A percentile compares a stretch with the other conserved stretches of the same genome.
Evolutionary conservation across 2,329 filamentous ascomycete species (phyloP).

Genomic region (Phoma sp.): DNA sequence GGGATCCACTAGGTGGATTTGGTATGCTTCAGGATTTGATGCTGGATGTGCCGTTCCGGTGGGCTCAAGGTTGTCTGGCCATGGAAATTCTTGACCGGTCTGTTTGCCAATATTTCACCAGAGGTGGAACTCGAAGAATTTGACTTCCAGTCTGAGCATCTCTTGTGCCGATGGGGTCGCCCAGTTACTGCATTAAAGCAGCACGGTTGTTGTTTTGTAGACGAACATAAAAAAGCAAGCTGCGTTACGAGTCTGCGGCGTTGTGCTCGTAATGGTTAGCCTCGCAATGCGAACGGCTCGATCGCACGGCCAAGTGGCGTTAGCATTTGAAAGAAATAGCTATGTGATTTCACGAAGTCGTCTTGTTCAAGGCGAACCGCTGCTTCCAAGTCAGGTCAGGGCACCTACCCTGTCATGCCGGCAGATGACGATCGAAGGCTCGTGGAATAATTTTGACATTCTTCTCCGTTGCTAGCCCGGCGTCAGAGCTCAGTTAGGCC

Average conservation of each 20-base stretch:
- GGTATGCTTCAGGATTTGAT: constrained; percentile 1
- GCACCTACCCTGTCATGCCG: neutral
- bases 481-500: constrained; percentile 19
- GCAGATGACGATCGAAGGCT: constrained; percentile 11
- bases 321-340: too few relatives aligned
- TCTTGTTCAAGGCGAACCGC: constrained; percentile 7
- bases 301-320: neutral
- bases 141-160: neutral
- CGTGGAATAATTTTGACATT: constrained; percentile 23
- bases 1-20: constrained; percentile 7
- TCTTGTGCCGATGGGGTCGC: constrained; percentile 4
- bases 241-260: neutral
- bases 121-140: neutral
- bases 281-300: neutral
- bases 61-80: constrained; percentile 4
- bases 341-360: constrained; percentile 5
- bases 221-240: neutral
- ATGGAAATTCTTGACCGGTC: constrained; percentile 2
- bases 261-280: neutral
- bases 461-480: constrained; percentile 23
- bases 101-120: neutral
- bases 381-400: constrained; percentile 3
- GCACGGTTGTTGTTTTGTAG: neutral
- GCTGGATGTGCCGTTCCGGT: constrained; percentile 2
- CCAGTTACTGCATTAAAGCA: neutral